A percentile compares a stretch with the other conserved stretches of the same genome.
phyloP scores from a whole-genome alignment of 257 asterid genomes.

The Solanum bulbocastanum region DNA sequence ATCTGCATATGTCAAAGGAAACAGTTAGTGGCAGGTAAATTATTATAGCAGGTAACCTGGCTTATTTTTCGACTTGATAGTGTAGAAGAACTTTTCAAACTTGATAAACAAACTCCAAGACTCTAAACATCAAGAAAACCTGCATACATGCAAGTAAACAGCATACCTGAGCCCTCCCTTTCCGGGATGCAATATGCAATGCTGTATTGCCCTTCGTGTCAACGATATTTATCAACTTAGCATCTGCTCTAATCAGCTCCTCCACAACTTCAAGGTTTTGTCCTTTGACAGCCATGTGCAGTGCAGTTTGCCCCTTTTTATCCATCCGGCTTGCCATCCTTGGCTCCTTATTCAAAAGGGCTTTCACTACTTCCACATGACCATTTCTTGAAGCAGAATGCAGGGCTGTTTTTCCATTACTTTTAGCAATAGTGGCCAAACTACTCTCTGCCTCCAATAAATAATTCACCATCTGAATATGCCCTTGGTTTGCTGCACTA shows the following conservation, averaged over 20 bases:
- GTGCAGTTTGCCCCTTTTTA: slow-evolving; percentile 45
- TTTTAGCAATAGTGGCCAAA: slow-evolving; percentile 27
- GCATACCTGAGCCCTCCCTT: slow-evolving; percentile 32
- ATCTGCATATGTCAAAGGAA: slow-evolving; percentile 17
- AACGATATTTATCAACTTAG: slow-evolving; percentile 18
- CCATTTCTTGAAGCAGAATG: slow-evolving; percentile 49
- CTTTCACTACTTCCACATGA: slow-evolving; percentile 27
- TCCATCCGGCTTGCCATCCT: slow-evolving; percentile 17
- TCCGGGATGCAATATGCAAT: slow-evolving; percentile 34
- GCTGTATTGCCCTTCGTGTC: slow-evolving; percentile 36
- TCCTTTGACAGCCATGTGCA: slow-evolving; percentile 49
- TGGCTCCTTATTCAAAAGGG: slow-evolving; percentile 27
- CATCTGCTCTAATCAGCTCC: slow-evolving; percentile 19
- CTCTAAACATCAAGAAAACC: not conserved
- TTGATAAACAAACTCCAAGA: not conserved
- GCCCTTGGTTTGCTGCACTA: slow-evolving; percentile 36
- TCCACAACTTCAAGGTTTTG: slow-evolving; percentile 36
- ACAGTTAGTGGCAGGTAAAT: not conserved
- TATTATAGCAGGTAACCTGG: not conserved
- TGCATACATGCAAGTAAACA: not conserved
- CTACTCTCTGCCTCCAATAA: slow-evolving; percentile 25
- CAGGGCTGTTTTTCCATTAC: slow-evolving; percentile 39
- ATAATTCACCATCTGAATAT: slow-evolving; percentile 27
- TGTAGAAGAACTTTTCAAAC: not conserved
- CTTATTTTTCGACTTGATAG: not conserved